A percentile compares a stretch with the other conserved stretches of the same genome.
Conservation (phyloP, 2,329 filamentous ascomycete genomes). For the Tolypocladium sp. region DNA sequence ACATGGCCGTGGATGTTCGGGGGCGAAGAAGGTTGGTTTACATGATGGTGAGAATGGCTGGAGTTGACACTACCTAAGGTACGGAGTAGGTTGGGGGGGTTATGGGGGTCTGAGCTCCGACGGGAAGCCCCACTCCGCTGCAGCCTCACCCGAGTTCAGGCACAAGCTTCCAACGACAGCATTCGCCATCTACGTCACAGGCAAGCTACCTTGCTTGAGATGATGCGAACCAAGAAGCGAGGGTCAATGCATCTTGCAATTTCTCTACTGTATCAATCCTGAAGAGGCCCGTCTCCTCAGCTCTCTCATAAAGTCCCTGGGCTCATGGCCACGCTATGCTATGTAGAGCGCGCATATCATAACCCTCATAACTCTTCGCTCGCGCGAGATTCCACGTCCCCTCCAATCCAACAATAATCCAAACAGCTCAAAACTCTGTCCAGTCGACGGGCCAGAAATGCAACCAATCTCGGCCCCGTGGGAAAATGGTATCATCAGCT, state of each 20-base stretch:
- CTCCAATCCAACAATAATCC: background rate
- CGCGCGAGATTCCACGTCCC: background rate
- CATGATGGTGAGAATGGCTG: background rate
- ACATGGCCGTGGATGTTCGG: conserved; percentile 20
- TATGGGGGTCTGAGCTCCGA: background rate
- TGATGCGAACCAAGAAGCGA: background rate
- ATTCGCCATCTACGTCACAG: background rate
- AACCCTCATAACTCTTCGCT: background rate
- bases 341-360: background rate
- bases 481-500: conserved; percentile 1
- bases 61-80: background rate
- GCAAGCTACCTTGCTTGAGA: background rate
- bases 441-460: background rate
- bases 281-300: background rate
- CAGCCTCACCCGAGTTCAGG: background rate
- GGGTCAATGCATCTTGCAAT: background rate
- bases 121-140: background rate
- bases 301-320: background rate
- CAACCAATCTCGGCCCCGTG: background rate
- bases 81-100: too few relatives aligned
- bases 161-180: background rate
- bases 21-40: background rate
- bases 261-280: background rate
- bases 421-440: background rate
- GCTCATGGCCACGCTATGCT: background rate